Base-by-base conservation (phyloP, 2,329 filamentous ascomycete genomes). In the Aschersonia sp. region DNA sequence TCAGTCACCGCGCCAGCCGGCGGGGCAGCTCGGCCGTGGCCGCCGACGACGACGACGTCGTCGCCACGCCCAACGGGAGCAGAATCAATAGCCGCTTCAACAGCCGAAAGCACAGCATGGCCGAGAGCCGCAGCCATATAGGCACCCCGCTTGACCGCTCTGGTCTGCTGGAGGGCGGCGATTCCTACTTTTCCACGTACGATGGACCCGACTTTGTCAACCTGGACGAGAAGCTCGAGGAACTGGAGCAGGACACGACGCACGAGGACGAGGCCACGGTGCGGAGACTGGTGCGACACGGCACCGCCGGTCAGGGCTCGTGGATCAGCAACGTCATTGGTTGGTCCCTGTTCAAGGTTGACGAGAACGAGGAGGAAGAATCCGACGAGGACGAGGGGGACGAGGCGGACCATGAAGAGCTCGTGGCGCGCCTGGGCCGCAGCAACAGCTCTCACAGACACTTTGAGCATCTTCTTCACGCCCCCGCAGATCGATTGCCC, bases 191-290 rank as follows among this genome's bases (percentile, higher is more conserved):
- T 47, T 54, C 58, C 22, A 55, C 52, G 10, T 35, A 44, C 29
- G 59, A 66, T 0, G 77, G 75, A 1, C 79, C 79, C 0, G 79
- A 81, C 56, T 82, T 83, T 59, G 72, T 82, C 50, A 71, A 79
- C 55, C 66, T 79, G 2, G 76, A 81, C 55, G 76, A 79, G 55
- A 71, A 70, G 55, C 66, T 79, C 5, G 77, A 78, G 56, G 68
- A 72, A 33, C 63, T 73, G n/a, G 70, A 74, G 46, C 59, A 66
- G 42, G 73, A 78, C 46, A 68, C 68, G 6, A 65, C 61, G 22
- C 64, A 72, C 35, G 72, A 74, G 8, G 79, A 82, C 50, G 79
- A 83, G 55, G 76, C 71, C 10, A 66, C 74, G 12, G 69, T 83
- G 9, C 71, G 73, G 48, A 69, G 71, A 49, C 65, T 83, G 5